A percentile compares a stretch with the other conserved stretches of the same genome.
phyloP scores from a whole-genome alignment of 305 asterid genomes.

The Euphrasia arctica region DNA sequence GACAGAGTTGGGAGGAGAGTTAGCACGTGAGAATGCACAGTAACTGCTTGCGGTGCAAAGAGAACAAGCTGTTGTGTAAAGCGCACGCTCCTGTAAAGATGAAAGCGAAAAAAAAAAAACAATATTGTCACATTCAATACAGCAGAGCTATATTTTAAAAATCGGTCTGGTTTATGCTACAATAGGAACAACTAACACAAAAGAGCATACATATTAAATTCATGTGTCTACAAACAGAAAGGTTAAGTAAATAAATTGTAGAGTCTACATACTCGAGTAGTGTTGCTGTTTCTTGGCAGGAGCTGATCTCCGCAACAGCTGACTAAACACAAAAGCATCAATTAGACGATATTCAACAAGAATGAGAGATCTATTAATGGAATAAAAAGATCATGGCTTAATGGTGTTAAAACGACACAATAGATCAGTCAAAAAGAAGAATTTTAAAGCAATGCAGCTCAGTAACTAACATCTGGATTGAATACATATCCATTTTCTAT shows the following conservation, averaged over 20 bases:
- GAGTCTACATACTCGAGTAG: constrained; percentile 78
- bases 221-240: constrained; percentile 13
- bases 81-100: constrained; percentile 75
- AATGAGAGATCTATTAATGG: constrained; percentile 15
- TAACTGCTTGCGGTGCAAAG: constrained; percentile 97
- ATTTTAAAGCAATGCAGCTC: constrained; percentile 7
- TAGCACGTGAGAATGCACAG: constrained; percentile 91
- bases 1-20: constrained; percentile 93
- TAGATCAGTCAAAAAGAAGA: constrained; percentile 19
- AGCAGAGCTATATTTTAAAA: constrained; percentile 27
- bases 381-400: constrained; percentile 22
- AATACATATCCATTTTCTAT: not conserved
- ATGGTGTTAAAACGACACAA: constrained; percentile 5
- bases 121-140: constrained; percentile 19
- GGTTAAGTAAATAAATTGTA: constrained; percentile 5
- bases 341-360: constrained; percentile 35
- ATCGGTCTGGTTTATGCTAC: constrained; percentile 15
- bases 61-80: constrained; percentile 97
- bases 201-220: constrained; percentile 16
- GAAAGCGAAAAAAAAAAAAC: constrained; percentile 24
- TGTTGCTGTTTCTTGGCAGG: constrained; percentile 86
- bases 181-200: constrained; percentile 14
- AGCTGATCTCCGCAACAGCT: constrained; percentile 96
- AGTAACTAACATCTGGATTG: constrained; percentile 3
- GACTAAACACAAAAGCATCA: constrained; percentile 58